Evolutionary conservation across 2,329 filamentous ascomycete genomes (phyloP), one percentile per base, ranked within the genome.

Genomic region (Botrytis squamosa): DNA sequence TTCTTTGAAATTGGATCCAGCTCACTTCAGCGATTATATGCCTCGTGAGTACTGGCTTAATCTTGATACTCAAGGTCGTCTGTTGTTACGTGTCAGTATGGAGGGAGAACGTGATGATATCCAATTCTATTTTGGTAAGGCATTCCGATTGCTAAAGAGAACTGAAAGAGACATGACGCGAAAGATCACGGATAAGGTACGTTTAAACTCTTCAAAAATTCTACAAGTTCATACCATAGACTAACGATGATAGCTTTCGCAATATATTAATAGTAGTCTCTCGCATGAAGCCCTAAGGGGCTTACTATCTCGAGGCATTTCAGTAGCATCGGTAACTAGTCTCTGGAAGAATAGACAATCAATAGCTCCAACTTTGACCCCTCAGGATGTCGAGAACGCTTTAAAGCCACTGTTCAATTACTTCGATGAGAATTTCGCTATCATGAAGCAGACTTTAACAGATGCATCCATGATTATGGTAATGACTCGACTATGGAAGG

Each of bases 51-150:
- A 97, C 82, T 99, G 96, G 96, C 89, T 99, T 29, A 95, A 98
- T 81, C 88, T 99, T 65, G 96, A 99, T 82, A 97, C 95, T 0
- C 96, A 99, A 82, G 96, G 96, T 12, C 89, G 95, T 69, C 84
- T 99, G 46, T 84, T 99, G 73, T 88, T 99, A 70, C 89, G 95
- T 76, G 94, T 99, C 70, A 98, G 94, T 81, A 99, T 99, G 96
- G 96, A 99, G 84, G 96, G 96, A 70, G 96, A 99, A 84, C 89
- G 96, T 76, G 96, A 99, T 81, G 96, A 99, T 81, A 99, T 99
- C 74, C 93, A 98, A 80, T 99, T 99, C 83, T 95, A 98, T 81
- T 98, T 98, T 83, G 96, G 95, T 79, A 98, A 98, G 83, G 93
- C 96, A 40, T 99, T 99, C 85, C 89, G 96, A 65, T 94, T 95